Conservation (phyloP, 148 eudicot genomes). For the Spergularia bocconei region DNA sequence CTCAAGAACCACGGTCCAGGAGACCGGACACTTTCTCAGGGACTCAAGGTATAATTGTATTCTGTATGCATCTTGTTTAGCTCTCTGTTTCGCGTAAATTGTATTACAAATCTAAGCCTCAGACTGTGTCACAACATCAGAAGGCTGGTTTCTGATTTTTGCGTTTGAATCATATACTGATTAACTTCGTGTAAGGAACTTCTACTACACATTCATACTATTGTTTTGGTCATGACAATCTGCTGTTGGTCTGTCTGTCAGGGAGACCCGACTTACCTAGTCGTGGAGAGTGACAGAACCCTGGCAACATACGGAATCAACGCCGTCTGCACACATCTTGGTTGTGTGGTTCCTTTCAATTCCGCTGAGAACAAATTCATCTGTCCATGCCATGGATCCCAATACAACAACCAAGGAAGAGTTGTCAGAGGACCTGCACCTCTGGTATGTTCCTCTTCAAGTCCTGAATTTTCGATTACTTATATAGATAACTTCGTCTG, state of each 20-base stretch:
- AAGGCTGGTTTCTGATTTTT: too few species aligned
- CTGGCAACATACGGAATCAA: conserved; percentile 86
- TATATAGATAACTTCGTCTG: too few species aligned
- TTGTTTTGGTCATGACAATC: neutral
- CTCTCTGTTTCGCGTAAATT: too few species aligned
- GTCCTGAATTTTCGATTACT: too few species aligned
- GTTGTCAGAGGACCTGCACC: conserved; percentile 98
- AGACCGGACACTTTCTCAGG: conserved; percentile 80
- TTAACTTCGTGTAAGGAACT: too few species aligned
- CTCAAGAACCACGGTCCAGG: conserved; percentile 69
- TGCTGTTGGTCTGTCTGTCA: conserved; percentile 22
- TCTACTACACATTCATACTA: too few species aligned
- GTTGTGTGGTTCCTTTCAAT: conserved; percentile 93
- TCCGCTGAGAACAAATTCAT: conserved; percentile 93
- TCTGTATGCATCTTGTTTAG: conserved; percentile 1
- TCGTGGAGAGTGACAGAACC: conserved; percentile 80
- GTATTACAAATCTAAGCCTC: neutral
- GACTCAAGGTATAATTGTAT: conserved; percentile 55
- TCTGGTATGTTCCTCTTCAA: conserved; percentile 39
- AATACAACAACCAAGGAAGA: conserved; percentile 84
- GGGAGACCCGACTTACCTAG: conserved; percentile 96
- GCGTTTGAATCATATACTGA: too few species aligned
- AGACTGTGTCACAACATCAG: too few species aligned
- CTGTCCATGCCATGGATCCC: conserved; percentile 97
- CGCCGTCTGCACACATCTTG: conserved; percentile 94